Conservation (phyloP, 352 stramenopile genomes). For the Lagenidium sp. region DNA sequence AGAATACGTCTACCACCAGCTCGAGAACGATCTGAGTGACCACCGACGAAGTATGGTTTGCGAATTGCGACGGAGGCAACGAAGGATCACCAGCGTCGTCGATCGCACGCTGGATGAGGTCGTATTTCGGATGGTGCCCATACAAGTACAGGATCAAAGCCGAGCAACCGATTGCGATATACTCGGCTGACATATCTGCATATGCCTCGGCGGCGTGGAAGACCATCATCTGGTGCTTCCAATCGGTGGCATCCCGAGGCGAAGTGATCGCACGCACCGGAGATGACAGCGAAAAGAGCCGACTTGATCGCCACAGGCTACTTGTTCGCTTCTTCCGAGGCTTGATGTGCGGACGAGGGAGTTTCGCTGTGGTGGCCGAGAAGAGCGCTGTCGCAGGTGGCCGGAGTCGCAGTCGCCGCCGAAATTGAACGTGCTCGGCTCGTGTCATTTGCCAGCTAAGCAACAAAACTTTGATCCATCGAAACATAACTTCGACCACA, state of each 20-base stretch:
- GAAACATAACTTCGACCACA: slow-evolving; percentile 19
- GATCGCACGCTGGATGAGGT: slow-evolving; percentile 1
- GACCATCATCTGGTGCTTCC: slow-evolving; percentile 1
- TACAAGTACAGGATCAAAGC: slow-evolving; percentile 23
- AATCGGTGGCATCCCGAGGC: background rate
- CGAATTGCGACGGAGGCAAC: background rate
- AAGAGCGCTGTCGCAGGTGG: background rate
- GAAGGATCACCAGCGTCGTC: too few species aligned
- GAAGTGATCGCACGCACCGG: too few species aligned
- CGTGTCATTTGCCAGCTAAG: slow-evolving; percentile 14
- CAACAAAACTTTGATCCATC: slow-evolving; percentile 15
- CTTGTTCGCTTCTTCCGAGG: too few species aligned
- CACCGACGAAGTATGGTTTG: background rate
- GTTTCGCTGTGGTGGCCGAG: too few species aligned
- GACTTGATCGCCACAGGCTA: too few species aligned
- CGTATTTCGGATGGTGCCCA: slow-evolving; percentile 18
- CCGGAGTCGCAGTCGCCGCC: background rate
- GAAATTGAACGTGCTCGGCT: slow-evolving; percentile 1
- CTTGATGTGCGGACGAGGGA: too few species aligned
- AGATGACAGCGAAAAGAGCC: too few species aligned
- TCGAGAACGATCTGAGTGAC: slow-evolving; percentile 1
- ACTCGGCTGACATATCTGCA: slow-evolving; percentile 31
- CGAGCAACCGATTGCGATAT: slow-evolving; percentile 32
- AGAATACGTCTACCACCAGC: slow-evolving; percentile 3
- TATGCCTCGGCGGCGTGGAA: slow-evolving; percentile 10